Evolutionary conservation across 2,329 filamentous ascomycete genomes (phyloP), one percentile per base, ranked within the genome.

Genomic region (Aspergillus neoniger): DNA sequence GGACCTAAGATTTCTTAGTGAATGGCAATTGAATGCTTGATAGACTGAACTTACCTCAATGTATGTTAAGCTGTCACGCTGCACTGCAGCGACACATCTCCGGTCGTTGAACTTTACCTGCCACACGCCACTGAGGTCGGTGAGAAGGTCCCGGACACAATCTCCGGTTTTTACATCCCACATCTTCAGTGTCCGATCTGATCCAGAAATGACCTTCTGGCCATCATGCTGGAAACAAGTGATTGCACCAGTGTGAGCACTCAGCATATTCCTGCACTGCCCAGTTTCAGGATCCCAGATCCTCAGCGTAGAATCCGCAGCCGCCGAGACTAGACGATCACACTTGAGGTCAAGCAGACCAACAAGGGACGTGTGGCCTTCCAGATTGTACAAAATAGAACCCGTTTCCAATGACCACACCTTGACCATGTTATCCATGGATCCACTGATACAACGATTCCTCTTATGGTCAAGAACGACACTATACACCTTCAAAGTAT

Each of bases 211-310:
- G 36, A 99, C 93, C 74, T 99, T 99, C 67, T 93, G 90, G 0
- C 90, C 92, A 73, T 99, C 95, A 69, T 99, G 95, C 77, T 99
- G 95, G 77, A 99, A 99, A 76, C 95, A 99, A 4, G 95, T 99
- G 65, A 99, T 99, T 21, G 95, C 95, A 38, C 94, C 95, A 0
- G 94, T 98, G 71, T 99, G 95, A 0, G 95, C 95, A 68, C 90
- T 94, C 60, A 99, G 82, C 10, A 90, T 94, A 72, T 90, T 92
- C 75, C 92, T 93, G 76, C 95, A 98, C 65, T 91, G 88, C 7
- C 95, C 95, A 48, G 85, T 92, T 73, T 96, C 92, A 0, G 95
- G 95, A 69, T 99, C 93, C 95, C 95, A 99, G 59, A 99, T 96
- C 47, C 95, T 87, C 15, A 99, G 83, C 0, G 95, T 99, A 47